These are phyloP conservation scores for Xylariales sp. DNA, from an alignment of 2,329 filamentous ascomycete species.

Conservation along the genomic window DNA sequence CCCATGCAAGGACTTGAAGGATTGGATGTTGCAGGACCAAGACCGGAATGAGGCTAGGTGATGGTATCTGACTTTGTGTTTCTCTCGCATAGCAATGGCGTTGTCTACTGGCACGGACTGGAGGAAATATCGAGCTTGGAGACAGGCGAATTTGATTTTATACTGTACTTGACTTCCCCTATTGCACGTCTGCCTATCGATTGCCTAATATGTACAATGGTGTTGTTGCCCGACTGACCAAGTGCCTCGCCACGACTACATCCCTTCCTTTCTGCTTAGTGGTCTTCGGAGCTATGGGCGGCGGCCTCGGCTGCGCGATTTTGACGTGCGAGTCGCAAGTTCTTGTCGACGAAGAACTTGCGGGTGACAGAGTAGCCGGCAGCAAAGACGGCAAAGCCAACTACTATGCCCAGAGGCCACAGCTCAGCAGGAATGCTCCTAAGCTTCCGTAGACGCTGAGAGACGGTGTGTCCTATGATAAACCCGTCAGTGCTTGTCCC, in stretches of 20 bases:
- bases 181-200: slow-evolving; percentile 17
- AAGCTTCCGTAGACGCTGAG: slow-evolving; percentile 85
- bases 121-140: not conserved
- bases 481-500: slow-evolving; percentile 15
- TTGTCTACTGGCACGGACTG: slow-evolving; percentile 16
- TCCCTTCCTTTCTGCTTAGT: slow-evolving; percentile 22
- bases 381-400: slow-evolving; percentile 76
- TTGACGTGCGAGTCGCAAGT: slow-evolving; percentile 79
- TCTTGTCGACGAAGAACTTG: slow-evolving; percentile 88
- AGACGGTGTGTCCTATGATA: slow-evolving; percentile 82
- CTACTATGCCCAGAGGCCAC: slow-evolving; percentile 87
- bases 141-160: slow-evolving; percentile 19
- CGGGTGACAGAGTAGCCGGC: slow-evolving; percentile 76
- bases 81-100: slow-evolving; percentile 27
- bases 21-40: slow-evolving; percentile 89
- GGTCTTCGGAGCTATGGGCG: slow-evolving; percentile 26
- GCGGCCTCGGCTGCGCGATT: slow-evolving; percentile 42
- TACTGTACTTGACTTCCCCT: slow-evolving; percentile 20
- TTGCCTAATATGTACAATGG: slow-evolving; percentile 26
- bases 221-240: slow-evolving; percentile 16
- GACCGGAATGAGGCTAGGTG: slow-evolving; percentile 53
- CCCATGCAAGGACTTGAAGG: slow-evolving; percentile 96
- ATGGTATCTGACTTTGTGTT: slow-evolving; percentile 12
- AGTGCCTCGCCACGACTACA: slow-evolving; percentile 11
- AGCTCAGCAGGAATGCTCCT: slow-evolving; percentile 91